Evolutionary conservation across 164 flowering plant genomes (phyloP), one percentile per base, ranked within the genome.

Genomic region (Chimonanthus praecox): DNA sequence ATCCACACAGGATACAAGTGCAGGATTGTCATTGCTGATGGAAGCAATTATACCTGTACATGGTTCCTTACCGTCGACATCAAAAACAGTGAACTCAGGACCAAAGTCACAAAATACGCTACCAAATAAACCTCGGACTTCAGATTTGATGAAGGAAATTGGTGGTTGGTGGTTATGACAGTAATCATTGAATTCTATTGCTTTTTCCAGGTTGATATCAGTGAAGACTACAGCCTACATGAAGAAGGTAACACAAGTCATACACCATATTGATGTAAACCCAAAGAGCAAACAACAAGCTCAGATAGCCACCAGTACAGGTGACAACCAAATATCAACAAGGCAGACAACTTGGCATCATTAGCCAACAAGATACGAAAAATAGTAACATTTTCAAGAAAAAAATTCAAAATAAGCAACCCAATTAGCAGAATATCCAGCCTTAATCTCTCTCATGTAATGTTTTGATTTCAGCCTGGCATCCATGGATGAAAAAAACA

Each of bases 41-140:
- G 96, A 92, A 54, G 96, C 96, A 84, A 92, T 83, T 49, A 92
- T 92, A 64, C 95, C 97, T 1, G 94, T 83, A 77, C 87, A 90
- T 46, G 97, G 95, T 47, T 92, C 97, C 78, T 92, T 88, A 43
- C 95, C 97, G 82, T 92, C 92, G 68, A 90, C 89, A 84, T 92
- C 97, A 76, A 80, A 54, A 67, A 90, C 92, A 20, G 92, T 88
- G 74, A 90, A 90, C 68, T 84, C 81, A 64, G 96, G 94, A 21
- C 97, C 97, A 72, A 92, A 92, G 78, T 92, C 96, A 76, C 97
- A 91, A 69, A 90, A 92, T 6, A 90, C 82, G 64, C 80, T 85
- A 47, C 96, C 97, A 85, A 92, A 92, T 69, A 92, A 87, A 47
- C 97, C 97, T 73, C 97, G 82, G 44, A 89, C 89, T 83, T 89